Conservation (phyloP, 768 basidiomycete genomes). For the Leccinum arenicola region DNA sequence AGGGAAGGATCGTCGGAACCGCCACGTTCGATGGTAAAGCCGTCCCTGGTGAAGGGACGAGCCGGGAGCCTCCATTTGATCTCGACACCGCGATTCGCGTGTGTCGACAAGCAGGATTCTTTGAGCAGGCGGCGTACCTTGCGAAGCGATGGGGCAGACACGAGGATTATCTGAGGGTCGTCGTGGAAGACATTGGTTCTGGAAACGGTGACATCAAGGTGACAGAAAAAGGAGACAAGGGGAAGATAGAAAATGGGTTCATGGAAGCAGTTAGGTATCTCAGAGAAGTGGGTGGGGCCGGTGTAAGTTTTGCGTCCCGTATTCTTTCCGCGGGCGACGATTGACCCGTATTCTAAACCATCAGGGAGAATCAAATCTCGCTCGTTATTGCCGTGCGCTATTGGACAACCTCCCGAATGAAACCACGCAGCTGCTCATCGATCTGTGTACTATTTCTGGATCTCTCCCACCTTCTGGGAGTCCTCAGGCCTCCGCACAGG, state of each 20-base stretch:
- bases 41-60: constrained; percentile 37
- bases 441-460: constrained; percentile 75
- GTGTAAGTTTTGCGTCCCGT: constrained; percentile 47
- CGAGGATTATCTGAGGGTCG: constrained; percentile 90
- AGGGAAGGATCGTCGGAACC: constrained; percentile 48
- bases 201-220: constrained; percentile 9
- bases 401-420: constrained; percentile 80
- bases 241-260: constrained; percentile 46
- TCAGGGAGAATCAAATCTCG: constrained; percentile 85
- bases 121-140: constrained; percentile 90
- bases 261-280: constrained; percentile 81
- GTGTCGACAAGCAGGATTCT: constrained; percentile 95
- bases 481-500: constrained; percentile 23
- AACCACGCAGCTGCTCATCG: constrained; percentile 88
- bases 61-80: constrained; percentile 87
- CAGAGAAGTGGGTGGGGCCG: constrained; percentile 71
- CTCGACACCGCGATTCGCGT: constrained; percentile 96
- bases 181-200: constrained; percentile 82
- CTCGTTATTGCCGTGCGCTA: constrained; percentile 85
- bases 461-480: constrained; percentile 37
- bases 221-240: constrained; percentile 16
- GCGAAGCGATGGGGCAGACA: constrained; percentile 90
- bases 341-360: background rate
- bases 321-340: background rate
- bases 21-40: constrained; percentile 18